phyloP scores from a whole-genome alignment of 345 rosid species.

The Eucalyptus pauciflora region DNA sequence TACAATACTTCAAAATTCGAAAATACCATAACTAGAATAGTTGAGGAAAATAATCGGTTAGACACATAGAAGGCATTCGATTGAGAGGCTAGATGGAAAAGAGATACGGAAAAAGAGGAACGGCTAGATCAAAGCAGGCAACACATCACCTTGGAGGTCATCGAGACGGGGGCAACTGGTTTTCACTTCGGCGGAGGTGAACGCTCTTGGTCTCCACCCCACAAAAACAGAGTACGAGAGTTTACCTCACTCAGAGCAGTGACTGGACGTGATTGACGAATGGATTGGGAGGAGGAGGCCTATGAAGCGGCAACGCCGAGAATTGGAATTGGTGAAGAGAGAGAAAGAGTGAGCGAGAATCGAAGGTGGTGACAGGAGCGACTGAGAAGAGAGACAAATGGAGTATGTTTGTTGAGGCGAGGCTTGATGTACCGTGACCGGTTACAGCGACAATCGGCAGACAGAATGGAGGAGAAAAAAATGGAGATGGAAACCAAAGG shows the following conservation, averaged over 20 bases:
- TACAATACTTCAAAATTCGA: not conserved
- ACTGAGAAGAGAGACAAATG: not conserved
- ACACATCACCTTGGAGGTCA: not conserved
- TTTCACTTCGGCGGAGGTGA: not conserved
- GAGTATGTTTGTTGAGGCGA: not conserved
- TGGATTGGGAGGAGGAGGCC: not conserved
- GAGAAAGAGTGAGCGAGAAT: not conserved
- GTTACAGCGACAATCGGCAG: no score
- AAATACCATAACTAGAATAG: no score
- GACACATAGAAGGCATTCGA: no score
- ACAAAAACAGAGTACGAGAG: not conserved
- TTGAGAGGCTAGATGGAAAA: not conserved
- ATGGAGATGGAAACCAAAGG: no score
- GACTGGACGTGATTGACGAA: no score
- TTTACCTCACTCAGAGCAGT: not conserved
- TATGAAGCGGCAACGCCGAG: not conserved
- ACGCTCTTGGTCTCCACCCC: not conserved
- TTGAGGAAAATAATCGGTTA: no score
- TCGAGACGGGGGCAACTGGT: not conserved
- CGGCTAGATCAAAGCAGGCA: not conserved
- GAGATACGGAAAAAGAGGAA: not conserved
- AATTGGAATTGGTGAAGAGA: not conserved
- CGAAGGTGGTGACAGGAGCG: not conserved
- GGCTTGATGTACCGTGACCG: no score
- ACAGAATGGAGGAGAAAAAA: no score